phyloP scores from a whole-genome alignment of 2,329 filamentous ascomycete species.

The Corinectria fuckeliana region DNA sequence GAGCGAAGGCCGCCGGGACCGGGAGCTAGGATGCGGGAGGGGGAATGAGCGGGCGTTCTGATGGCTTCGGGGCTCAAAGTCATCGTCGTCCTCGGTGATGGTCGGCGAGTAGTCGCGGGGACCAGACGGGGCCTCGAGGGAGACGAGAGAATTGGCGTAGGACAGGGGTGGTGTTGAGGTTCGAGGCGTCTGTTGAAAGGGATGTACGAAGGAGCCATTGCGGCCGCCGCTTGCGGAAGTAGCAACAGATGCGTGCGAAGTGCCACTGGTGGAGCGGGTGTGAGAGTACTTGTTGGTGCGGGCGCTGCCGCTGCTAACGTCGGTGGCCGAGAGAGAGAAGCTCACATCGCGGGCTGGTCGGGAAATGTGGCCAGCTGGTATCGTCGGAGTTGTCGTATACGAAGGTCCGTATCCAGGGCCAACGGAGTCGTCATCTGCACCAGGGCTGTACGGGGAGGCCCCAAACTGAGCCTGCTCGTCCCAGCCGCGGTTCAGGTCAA shows the following conservation, averaged over 20 bases:
- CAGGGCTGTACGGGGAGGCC: slow-evolving; percentile 38
- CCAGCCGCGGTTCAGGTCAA: slow-evolving; percentile 67
- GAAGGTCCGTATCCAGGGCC: slow-evolving; percentile 23
- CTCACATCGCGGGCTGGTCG: slow-evolving; percentile 50
- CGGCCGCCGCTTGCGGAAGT: slow-evolving; percentile 61
- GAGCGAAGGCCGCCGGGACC: slow-evolving; percentile 41
- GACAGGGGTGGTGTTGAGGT: slow-evolving; percentile 66
- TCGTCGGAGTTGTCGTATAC: slow-evolving; percentile 31
- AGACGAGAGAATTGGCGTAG: slow-evolving; percentile 63
- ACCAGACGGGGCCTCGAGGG: slow-evolving; percentile 51
- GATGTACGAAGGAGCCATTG: slow-evolving; percentile 63
- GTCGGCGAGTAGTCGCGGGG: slow-evolving; percentile 61
- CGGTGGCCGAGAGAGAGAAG: slow-evolving; percentile 51
- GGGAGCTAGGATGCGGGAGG: slow-evolving; percentile 25
- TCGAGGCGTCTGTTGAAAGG: slow-evolving; percentile 69
- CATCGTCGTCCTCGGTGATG: slow-evolving; percentile 61
- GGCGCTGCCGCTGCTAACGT: slow-evolving; percentile 39
- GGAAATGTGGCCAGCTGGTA: slow-evolving; percentile 19
- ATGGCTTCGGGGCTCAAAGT: slow-evolving; percentile 39
- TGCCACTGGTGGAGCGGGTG: slow-evolving; percentile 63
- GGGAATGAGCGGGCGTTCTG: slow-evolving; percentile 30
- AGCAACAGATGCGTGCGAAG: slow-evolving; percentile 62
- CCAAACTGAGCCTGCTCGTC: slow-evolving; percentile 56
- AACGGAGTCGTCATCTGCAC: slow-evolving; percentile 35
- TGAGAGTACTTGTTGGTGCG: slow-evolving; percentile 57